Base-by-base conservation (phyloP, 768 basidiomycete genomes). In the Tylopilus balloui region DNA sequence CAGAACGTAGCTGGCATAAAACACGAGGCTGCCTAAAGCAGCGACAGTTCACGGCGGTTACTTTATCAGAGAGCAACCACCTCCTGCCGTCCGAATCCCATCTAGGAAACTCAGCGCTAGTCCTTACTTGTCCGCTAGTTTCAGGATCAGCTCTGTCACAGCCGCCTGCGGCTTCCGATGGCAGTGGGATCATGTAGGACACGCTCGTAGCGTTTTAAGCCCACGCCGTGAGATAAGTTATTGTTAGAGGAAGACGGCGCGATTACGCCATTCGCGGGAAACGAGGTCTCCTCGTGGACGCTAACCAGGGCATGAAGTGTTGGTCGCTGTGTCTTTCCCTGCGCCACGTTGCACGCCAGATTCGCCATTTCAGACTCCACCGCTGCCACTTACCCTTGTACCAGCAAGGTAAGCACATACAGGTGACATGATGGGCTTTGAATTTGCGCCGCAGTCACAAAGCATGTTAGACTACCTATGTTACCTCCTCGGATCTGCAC, bases 21-120 rank as follows among this genome's bases (percentile, higher is more conserved):
- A 69, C 66, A 67, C 65, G 66, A 67, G 66, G 66, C 61, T 50
- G 63, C 61, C 64, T 61, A 67, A 69, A 50, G 53, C 34, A 64
- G 65, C 52, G 46, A 49, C 55, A 45, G 61, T 53, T 55, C 46
- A 39, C 53, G 51, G 49, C 47, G 45, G 52, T 51, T 56, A 61
- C 63, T 65, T 61, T 61, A 66, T 60, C 61, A 55, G 55, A 47
- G 43, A 34, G 35, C 43, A 13, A 28, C 44, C 46, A 47, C 39
- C 25, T 39, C 39, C 23, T 37, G 45, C 51, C 23, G 34, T 47
- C 38, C 21, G 36, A 41, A 42, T 50, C 52, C 51, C 42, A 56
- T 53, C 60, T 51, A 21, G 50, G 51, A 45, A 48, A 48, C 41
- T 25, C 27, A 47, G 44, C 15, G 40, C 25, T 23, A 40, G 31